Base-by-base conservation (phyloP, 495 filamentous ascomycete genomes). In the Talaromyces thailandensis region DNA sequence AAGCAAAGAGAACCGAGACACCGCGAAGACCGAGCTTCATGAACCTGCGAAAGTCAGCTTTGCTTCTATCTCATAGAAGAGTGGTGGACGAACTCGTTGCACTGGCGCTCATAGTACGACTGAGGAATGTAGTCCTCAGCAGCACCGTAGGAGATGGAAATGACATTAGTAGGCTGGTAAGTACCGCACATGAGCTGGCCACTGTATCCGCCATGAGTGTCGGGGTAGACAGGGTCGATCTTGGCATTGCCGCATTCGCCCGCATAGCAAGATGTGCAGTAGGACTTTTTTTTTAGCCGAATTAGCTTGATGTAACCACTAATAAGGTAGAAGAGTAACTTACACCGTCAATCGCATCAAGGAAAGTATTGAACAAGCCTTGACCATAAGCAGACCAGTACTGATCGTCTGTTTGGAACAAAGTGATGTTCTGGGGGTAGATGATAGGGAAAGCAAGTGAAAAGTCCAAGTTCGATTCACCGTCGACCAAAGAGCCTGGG, bases 11-110 rank as follows among this genome's bases (percentile, higher is more conserved):
- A 25, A 88, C 72, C 0, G 83, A 83, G 7, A 86, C 76, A 14
- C 87, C 87, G 61, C 81, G 81, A 23, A 88, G 75, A 4, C 80
- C 85, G 7, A 89, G 83, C 74, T 89, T 89, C 76, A 89, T 79
- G 66, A 78, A 85, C 68, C 85, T 81, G 56, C 73, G 70, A 68
- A 66, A 66, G 86, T 81, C 76, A 89, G 92, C 6, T 88, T 85
- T 43, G 76, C 79, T 37, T 75, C 73, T 35, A 53, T 86, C 83
- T 61, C 3, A 4, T 26, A 26, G 2, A 55, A 21, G 9, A 53
- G 16, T 28, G 28, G 32, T 43, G 14, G 24, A 51, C 40, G 2
- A 8, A 77, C 70, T 79, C 71, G 52, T 72, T 64, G 70, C 84
- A 84, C 66, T 85, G 81, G 56, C 82, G 83, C 40, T 72, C 71